Evolutionary conservation across 1,284 basidiomycete species (phyloP).

Genomic region (Vanrija humicola): DNA sequence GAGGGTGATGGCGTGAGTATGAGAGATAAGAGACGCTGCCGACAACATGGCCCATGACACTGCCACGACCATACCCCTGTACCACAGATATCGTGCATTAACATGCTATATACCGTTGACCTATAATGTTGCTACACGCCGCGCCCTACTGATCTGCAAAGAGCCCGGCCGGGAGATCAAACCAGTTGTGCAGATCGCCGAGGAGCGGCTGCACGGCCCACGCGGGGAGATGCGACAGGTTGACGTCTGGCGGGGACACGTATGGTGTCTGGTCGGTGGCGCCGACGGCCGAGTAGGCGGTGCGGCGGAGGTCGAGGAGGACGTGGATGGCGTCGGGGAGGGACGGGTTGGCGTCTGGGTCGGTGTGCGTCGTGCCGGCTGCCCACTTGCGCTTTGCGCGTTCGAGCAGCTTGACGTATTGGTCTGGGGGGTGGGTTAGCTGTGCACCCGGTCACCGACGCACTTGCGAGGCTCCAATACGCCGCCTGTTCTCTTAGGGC

Average conservation of each 20-base stretch:
- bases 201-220: constrained; percentile 45
- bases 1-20: constrained; percentile 1
- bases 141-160: constrained; percentile 11
- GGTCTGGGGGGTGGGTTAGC: constrained; percentile 22
- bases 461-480: constrained; percentile 46
- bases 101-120: no score
- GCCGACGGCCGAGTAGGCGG: constrained; percentile 44
- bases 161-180: constrained; percentile 41
- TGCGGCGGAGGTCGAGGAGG: constrained; percentile 46
- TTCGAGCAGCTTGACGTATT: constrained; percentile 46
- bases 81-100: no score
- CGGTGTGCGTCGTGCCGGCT: constrained; percentile 15
- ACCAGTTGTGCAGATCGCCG: constrained; percentile 47
- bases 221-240: constrained; percentile 38
- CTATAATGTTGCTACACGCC: no score
- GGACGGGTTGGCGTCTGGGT: constrained; percentile 23
- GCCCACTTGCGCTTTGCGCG: constrained; percentile 46
- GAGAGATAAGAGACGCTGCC: no score
- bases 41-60: no score
- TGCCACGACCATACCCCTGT: no score
- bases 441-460: constrained; percentile 1
- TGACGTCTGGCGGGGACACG: constrained; percentile 33
- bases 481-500: constrained; percentile 36
- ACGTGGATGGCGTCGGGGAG: constrained; percentile 48
- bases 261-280: constrained; percentile 32